Percentiles rank a stretch among this genome's conserved stretches.
Evolutionary conservation across 164 flowering plant species (phyloP).

Genomic region (Malania oleifera): DNA sequence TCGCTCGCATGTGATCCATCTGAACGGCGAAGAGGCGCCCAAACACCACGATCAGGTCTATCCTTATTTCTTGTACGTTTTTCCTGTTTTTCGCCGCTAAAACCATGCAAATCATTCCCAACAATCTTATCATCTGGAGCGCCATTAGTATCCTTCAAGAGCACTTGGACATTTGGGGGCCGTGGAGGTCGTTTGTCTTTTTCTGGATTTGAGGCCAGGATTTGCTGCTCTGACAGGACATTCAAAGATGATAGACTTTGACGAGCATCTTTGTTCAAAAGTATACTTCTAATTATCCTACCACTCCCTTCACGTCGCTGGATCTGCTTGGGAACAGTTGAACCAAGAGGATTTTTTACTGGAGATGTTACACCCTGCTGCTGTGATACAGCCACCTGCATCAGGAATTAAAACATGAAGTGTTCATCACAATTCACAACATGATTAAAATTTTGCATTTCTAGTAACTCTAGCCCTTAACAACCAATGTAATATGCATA

Average conservation of each 20-base stretch:
- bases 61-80: slow-evolving; percentile 65
- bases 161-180: slow-evolving; percentile 29
- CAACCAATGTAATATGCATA: too few relatives aligned
- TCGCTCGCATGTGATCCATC: slow-evolving; percentile 62
- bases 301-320: slow-evolving; percentile 66
- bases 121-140: slow-evolving; percentile 39
- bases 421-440: too few relatives aligned
- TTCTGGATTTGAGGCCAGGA: slow-evolving; percentile 33
- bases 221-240: slow-evolving; percentile 43
- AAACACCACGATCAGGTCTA: slow-evolving; percentile 79
- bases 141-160: slow-evolving; percentile 41
- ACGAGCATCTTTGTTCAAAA: slow-evolving; percentile 51
- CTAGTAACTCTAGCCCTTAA: too few relatives aligned
- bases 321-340: slow-evolving; percentile 38
- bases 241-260: slow-evolving; percentile 34
- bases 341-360: slow-evolving; percentile 27
- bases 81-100: slow-evolving; percentile 49
- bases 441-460: too few relatives aligned
- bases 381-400: slow-evolving; percentile 35
- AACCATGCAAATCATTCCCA: slow-evolving; percentile 38
- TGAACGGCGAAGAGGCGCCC: slow-evolving; percentile 77
- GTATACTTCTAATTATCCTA: slow-evolving; percentile 57
- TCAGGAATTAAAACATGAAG: neutral
- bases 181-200: slow-evolving; percentile 71
- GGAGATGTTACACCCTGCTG: slow-evolving; percentile 32